Percentiles rank a stretch among this genome's conserved stretches.
Conservation (phyloP, 306 rosid genomes). For the Corylus avellana region DNA sequence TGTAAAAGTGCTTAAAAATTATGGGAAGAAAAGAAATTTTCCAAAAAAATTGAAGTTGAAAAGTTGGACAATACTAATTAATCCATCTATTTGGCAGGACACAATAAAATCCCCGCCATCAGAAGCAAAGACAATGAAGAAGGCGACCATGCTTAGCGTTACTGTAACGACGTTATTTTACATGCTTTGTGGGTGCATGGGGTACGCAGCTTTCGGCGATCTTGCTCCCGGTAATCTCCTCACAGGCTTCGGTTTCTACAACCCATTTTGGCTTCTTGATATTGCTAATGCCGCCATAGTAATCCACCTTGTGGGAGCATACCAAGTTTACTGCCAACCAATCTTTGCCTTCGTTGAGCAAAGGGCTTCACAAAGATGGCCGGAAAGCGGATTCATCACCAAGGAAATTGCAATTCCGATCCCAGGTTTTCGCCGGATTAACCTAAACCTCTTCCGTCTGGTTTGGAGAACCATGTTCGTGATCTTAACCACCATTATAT, state of each 20-base stretch:
- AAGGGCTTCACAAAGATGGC: constrained; percentile 40
- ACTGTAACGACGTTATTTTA: constrained; percentile 68
- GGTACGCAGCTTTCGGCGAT: constrained; percentile 89
- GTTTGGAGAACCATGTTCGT: constrained; percentile 70
- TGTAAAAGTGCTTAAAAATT: too few relatives aligned
- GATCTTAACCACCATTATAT: constrained; percentile 51
- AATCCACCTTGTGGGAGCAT: constrained; percentile 79
- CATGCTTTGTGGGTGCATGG: constrained; percentile 76
- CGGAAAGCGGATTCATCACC: constrained; percentile 39
- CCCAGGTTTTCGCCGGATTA: constrained; percentile 40
- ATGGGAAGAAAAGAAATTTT: too few relatives aligned
- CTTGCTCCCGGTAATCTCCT: constrained; percentile 75
- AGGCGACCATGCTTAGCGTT: constrained; percentile 56
- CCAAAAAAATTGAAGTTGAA: too few relatives aligned
- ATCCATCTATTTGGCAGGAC: constrained; percentile 47
- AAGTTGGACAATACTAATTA: neutral
- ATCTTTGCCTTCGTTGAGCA: constrained; percentile 73
- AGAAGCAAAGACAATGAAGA: constrained; percentile 85
- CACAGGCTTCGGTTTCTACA: constrained; percentile 81
- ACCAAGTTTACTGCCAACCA: constrained; percentile 83
- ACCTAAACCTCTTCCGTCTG: constrained; percentile 52
- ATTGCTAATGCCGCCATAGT: constrained; percentile 86
- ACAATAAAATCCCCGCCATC: constrained; percentile 81
- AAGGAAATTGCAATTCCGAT: constrained; percentile 49
- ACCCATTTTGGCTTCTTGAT: constrained; percentile 81